Evolutionary conservation across 2,329 filamentous ascomycete genomes (phyloP).

Genomic region (Berkeleyomyces basicola): DNA sequence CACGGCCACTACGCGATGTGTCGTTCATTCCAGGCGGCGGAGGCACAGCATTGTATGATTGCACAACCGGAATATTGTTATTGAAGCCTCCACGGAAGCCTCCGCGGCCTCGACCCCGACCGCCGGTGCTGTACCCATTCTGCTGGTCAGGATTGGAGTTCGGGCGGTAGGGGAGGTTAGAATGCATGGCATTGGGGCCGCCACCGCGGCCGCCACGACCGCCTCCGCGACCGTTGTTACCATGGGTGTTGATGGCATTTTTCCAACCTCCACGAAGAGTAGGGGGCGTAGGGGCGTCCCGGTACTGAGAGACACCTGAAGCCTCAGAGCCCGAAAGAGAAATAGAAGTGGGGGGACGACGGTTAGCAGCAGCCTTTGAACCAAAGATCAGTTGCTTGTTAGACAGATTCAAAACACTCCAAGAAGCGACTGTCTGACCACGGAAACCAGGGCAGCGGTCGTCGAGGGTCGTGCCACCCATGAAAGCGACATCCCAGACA

Average conservation of each 20-base stretch:
- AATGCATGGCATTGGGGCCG: conserved; percentile 3
- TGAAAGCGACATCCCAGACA: conserved; percentile 87
- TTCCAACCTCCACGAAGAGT: conserved; percentile 42
- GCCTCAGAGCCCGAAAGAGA: conserved; percentile 27
- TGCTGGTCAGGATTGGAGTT: conserved; percentile 11
- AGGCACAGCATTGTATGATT: conserved; percentile 37
- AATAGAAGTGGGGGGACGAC: neutral
- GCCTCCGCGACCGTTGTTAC: conserved; percentile 7
- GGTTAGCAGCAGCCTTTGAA: conserved; percentile 34
- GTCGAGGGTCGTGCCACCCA: conserved; percentile 86
- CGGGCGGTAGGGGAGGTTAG: conserved; percentile 13
- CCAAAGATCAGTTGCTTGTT: conserved; percentile 64
- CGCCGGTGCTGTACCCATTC: conserved; percentile 16
- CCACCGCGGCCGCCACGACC: conserved; percentile 18
- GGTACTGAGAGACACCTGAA: conserved; percentile 45
- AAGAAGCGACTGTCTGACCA: conserved; percentile 75
- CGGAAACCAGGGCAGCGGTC: conserved; percentile 86
- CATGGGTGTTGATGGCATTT: conserved; percentile 2
- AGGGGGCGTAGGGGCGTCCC: conserved; percentile 37
- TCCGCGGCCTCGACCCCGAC: conserved; percentile 18
- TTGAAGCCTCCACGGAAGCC: conserved; percentile 14
- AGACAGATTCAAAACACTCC: conserved; percentile 77
- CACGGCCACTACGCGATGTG: conserved; percentile 23
- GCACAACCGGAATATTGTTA: neutral
- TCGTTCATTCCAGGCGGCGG: conserved; percentile 42